Base-by-base conservation (phyloP, 345 rosid genomes). In the Syzygium aqueum region DNA sequence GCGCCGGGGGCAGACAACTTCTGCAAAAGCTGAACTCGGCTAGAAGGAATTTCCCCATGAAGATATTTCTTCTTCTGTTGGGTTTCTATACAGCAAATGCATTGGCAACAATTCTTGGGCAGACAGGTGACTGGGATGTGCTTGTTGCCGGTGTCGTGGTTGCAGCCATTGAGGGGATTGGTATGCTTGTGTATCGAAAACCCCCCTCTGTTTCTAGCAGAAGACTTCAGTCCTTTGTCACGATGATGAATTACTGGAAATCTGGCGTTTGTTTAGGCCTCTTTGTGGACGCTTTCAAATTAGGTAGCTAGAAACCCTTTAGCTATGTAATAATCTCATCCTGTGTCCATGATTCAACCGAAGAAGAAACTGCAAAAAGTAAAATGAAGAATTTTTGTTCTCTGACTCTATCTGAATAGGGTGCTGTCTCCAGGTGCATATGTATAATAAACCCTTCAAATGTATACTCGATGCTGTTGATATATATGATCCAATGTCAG, bases 11-110 rank as follows among this genome's bases (percentile, higher is more conserved):
- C 59, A 93, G 94, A 89, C 97, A 94, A 88, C 93, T 96, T 43
- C 86, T 95, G 83, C 95, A 92, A 86, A 97, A 95, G 92, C 91
- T 96, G 51, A 97, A 97, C 92, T 90, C 94, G 6, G 95, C 96
- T 46, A 93, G 99, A 87, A 95, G 92, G 86, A 95, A 97, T 91
- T 91, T 97, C 85, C 99, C 99, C 5, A 94, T 93, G 97, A 97
- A 97, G 93, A 88, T 95, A 89, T 97, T 97, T 87, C 92, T 97
- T 30, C 90, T 97, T 19, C 95, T 97, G 25, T 90, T 97, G 84
- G 99, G 99, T 50, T 97, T 97, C 93, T 97, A 96, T 88, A 96
- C 99, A 0, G 99, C 99, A 53, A 97, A 97, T 92, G 99, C 99
- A 27, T 89, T 97, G 51, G 99, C 99, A 19, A 97, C 99, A 1